Percentiles rank a stretch among this genome's conserved stretches.
Evolutionary conservation across 305 asterid genomes (phyloP).

Genomic region (Euphrasia arctica): DNA sequence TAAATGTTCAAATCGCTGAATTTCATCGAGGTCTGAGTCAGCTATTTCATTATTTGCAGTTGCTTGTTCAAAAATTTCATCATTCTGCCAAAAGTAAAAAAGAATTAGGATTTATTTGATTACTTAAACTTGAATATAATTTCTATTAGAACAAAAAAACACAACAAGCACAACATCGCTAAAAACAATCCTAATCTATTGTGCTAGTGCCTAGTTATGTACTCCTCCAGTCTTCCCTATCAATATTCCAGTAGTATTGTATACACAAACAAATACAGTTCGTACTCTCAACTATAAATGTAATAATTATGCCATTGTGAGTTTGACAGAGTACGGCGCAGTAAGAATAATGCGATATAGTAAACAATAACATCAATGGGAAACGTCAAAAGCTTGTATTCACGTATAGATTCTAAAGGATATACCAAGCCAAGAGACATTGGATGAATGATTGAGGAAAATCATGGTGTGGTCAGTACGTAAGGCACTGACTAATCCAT

Average conservation of each 20-base stretch:
- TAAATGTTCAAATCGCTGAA: constrained; percentile 76
- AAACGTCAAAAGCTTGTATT: background rate
- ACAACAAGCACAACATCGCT: constrained; percentile 8
- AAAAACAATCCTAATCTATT: background rate
- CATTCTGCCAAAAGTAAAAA: constrained; percentile 43
- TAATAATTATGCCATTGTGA: background rate
- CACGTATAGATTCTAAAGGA: constrained; percentile 14
- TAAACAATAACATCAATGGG: background rate
- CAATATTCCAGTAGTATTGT: background rate
- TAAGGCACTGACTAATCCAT: constrained; percentile 3
- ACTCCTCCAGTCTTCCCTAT: constrained; percentile 3
- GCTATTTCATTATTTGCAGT: constrained; percentile 32
- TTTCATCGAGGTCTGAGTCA: constrained; percentile 61
- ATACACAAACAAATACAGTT: background rate
- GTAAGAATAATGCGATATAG: background rate
- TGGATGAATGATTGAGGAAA: constrained; percentile 20
- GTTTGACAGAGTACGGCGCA: background rate
- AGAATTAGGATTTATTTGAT: background rate
- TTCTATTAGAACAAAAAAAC: constrained; percentile 19
- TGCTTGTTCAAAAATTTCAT: constrained; percentile 42
- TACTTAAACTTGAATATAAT: constrained; percentile 9
- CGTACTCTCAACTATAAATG: constrained; percentile 18
- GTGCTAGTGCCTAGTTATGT: constrained; percentile 2
- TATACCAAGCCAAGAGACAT: constrained; percentile 24
- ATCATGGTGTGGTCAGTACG: constrained; percentile 18